These are phyloP conservation scores for Uncinocarpus reesii DNA, from an alignment of 2,329 filamentous ascomycete genomes.

Conservation along the genomic window DNA sequence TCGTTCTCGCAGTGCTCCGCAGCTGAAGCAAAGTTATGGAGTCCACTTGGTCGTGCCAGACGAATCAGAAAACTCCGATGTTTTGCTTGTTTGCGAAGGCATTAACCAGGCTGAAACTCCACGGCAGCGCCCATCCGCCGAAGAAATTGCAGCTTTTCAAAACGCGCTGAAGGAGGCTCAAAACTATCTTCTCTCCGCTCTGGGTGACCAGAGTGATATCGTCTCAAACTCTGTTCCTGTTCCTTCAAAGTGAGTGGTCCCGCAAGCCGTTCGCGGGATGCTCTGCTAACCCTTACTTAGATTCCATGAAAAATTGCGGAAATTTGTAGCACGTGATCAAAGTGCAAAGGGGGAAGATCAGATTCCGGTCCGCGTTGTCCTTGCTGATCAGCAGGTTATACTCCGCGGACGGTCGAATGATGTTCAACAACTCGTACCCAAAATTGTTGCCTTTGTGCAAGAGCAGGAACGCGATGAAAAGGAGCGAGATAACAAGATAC, in stretches of 20 bases:
- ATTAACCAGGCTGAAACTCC: slow-evolving; percentile 16
- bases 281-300: slow-evolving; percentile 19
- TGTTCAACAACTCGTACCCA: slow-evolving; percentile 61
- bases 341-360: slow-evolving; percentile 39
- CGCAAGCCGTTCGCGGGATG: not conserved
- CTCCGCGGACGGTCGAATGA: slow-evolving; percentile 66
- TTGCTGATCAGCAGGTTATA: slow-evolving; percentile 48
- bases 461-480: slow-evolving; percentile 88
- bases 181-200: slow-evolving; percentile 44
- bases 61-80: slow-evolving; percentile 28
- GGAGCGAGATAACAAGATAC: slow-evolving; percentile 75
- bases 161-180: slow-evolving; percentile 50
- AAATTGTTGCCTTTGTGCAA: slow-evolving; percentile 68
- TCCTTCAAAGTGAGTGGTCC: slow-evolving; percentile 39
- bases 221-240: slow-evolving; percentile 45
- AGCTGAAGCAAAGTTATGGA: slow-evolving; percentile 36
- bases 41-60: slow-evolving; percentile 42
- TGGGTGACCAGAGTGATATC: slow-evolving; percentile 47
- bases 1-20: slow-evolving; percentile 30
- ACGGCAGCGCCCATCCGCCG: slow-evolving; percentile 42
- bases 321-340: slow-evolving; percentile 50
- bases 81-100: slow-evolving; percentile 45
- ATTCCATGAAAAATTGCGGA: slow-evolving; percentile 54
- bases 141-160: slow-evolving; percentile 48
- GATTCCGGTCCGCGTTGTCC: slow-evolving; percentile 48